Percentiles rank a stretch among this genome's conserved stretches.
These are phyloP conservation scores for Irineochytrium annulatum DNA, from an alignment of 192 early-diverging fungal genomes.

Conservation along the genomic window DNA sequence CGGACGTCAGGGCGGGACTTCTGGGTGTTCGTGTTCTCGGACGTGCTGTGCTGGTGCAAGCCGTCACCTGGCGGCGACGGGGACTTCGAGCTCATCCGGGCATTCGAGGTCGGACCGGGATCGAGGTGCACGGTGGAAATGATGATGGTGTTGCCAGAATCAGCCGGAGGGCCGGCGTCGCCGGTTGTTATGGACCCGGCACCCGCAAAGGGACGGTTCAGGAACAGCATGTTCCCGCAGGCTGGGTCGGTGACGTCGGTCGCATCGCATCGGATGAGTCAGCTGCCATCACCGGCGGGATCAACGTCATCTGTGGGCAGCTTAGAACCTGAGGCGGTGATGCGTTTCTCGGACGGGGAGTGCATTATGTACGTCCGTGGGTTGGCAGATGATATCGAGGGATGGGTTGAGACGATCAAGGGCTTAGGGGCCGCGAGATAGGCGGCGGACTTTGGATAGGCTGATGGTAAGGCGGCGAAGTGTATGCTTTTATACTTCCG, in stretches of 20 bases:
- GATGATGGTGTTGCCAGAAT: constrained; percentile 5
- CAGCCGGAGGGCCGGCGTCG: not conserved
- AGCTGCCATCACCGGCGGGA: constrained; percentile 1
- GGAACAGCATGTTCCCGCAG: no score
- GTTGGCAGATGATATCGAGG: constrained; percentile 18
- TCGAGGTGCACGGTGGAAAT: constrained; percentile 10
- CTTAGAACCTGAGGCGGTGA: constrained; percentile 19
- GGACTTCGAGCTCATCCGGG: constrained; percentile 20
- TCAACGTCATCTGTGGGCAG: not conserved
- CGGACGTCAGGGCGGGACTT: constrained; percentile 26
- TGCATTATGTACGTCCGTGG: constrained; percentile 41
- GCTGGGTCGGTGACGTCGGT: not conserved
- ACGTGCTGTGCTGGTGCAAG: constrained; percentile 47
- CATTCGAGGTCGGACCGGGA: constrained; percentile 13
- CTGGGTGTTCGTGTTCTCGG: constrained; percentile 40
- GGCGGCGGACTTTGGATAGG: no score
- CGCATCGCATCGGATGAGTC: constrained; percentile 1
- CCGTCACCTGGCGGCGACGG: not conserved
- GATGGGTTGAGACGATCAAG: constrained; percentile 32
- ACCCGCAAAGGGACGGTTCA: not conserved
- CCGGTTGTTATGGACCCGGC: not conserved
- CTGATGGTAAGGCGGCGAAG: no score
- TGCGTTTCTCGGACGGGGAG: constrained; percentile 33
- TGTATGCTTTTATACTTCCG: no score
- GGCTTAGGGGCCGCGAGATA: constrained; percentile 17